Conservation (phyloP, 768 basidiomycete genomes). For the Trametes elegans region DNA sequence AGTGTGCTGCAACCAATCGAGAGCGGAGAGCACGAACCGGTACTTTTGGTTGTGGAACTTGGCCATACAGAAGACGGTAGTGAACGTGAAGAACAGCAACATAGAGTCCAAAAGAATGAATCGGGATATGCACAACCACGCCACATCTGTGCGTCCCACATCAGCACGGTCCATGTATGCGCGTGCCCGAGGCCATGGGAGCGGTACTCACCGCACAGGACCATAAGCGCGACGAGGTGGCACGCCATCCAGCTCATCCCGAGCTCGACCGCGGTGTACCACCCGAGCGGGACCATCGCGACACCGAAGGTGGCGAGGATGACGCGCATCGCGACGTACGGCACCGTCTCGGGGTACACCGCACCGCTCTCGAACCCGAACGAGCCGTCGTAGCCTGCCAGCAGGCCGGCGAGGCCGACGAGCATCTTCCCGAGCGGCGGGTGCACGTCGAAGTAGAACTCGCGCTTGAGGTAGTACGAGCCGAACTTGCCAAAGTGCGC, state of each 20-base stretch:
- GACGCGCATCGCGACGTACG: conserved; percentile 93
- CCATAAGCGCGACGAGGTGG: conserved; percentile 93
- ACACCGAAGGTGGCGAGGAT: conserved; percentile 94
- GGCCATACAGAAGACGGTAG: conserved; percentile 89
- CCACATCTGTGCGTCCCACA: conserved; percentile 68
- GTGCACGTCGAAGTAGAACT: conserved; percentile 99
- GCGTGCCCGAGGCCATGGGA: not conserved
- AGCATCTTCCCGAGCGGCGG: conserved; percentile 99
- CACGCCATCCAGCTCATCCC: conserved; percentile 88
- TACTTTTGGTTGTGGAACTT: conserved; percentile 98
- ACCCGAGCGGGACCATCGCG: conserved; percentile 91
- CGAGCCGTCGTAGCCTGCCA: conserved; percentile 87
- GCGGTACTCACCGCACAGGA: conserved; percentile 68
- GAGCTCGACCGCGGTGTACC: conserved; percentile 95
- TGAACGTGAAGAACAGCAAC: conserved; percentile 98
- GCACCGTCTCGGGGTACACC: conserved; percentile 78
- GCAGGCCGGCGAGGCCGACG: conserved; percentile 87
- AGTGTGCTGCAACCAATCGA: conserved; percentile 5
- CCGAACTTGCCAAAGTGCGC: conserved; percentile 99
- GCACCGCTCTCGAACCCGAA: conserved; percentile 96
- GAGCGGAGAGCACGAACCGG: conserved; percentile 51
- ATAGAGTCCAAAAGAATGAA: conserved; percentile 98
- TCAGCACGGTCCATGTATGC: not conserved
- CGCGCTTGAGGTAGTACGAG: conserved; percentile 95
- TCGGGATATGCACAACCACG: conserved; percentile 94